Evolutionary conservation across 305 asterid genomes (phyloP), one percentile per base, ranked within the genome.

Genomic region (Solanum aculeatissimum): DNA sequence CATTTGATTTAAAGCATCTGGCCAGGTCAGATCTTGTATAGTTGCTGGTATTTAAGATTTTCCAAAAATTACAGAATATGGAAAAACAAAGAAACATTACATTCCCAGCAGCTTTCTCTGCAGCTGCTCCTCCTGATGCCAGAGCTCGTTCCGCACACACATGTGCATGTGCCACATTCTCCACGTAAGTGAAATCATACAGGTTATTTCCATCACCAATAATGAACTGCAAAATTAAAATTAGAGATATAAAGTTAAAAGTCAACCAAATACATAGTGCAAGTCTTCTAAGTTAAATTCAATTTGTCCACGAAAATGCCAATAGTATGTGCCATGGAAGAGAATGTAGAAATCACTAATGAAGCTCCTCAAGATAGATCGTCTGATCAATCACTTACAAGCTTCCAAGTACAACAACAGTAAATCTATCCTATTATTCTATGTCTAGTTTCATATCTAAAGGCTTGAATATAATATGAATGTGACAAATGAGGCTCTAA

Each of bases 161-260:
- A 82, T 96, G 99, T 82, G 98, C 99, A 92, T 96, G 99, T 85
- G 96, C 99, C 82, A 95, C 99, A 90, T 95, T 96, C 92, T 93
- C 99, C 62, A 95, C 99, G 57, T 96, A 95, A 38, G 99, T 96
- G 88, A 94, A 96, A 88, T 96, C 99, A 82, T 94, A 95, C 92
- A 91, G 77, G 88, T 96, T 96, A 92, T 91, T 93, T 78, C 98
- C 99, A 86, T 92, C 91, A 45, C 99, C 99, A 83, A 96, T 94
- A 83, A 96, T 94, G 91, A 93, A 96, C 99, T 96, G 93, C 47
- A 83, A 80, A 74, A 74, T 45, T 53, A 53, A 78, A 8, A 78
- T 29, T 53, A 78, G 32, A 53, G 49, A 19, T 18, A 16, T 3
- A 29, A 51, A 53, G 32, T 49, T 78, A 78, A 18, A 53, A 53